phyloP scores from a whole-genome alignment of 2,329 filamentous ascomycete genomes.

The Xylariaceae sp. region DNA sequence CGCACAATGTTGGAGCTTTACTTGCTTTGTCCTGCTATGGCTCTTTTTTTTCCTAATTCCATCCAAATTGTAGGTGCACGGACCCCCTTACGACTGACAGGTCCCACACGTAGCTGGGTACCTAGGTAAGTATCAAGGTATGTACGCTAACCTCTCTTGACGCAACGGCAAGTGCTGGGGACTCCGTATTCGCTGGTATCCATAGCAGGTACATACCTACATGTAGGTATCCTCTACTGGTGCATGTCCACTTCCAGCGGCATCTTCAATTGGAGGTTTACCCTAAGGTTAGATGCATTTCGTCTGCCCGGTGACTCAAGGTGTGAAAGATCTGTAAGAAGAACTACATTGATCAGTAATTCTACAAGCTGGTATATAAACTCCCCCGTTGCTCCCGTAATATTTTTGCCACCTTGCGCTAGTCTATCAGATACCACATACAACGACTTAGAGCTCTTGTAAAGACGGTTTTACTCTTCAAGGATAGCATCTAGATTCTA shows the following conservation, averaged over 20 bases:
- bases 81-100: constrained; percentile 4
- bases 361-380: too few species aligned
- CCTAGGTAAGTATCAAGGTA: not conserved
- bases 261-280: too few species aligned
- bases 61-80: constrained; percentile 6
- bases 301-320: constrained; percentile 34
- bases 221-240: too few species aligned
- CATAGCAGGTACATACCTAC: too few species aligned
- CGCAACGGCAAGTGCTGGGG: too few species aligned
- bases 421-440: not conserved
- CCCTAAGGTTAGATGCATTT: too few species aligned
- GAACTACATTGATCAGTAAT: too few species aligned
- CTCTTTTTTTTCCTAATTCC: constrained; percentile 14
- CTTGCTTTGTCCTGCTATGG: not conserved
- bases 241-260: too few species aligned
- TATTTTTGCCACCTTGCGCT: not conserved
- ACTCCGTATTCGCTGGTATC: too few species aligned
- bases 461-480: not conserved
- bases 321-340: too few species aligned
- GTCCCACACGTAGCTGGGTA: not conserved
- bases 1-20: constrained; percentile 16
- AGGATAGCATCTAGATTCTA: not conserved
- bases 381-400: not conserved
- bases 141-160: too few species aligned
- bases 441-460: not conserved